Evolutionary conservation across 1,139 yeast genomes (phyloP).

Genomic region (Spathaspora sp.): DNA sequence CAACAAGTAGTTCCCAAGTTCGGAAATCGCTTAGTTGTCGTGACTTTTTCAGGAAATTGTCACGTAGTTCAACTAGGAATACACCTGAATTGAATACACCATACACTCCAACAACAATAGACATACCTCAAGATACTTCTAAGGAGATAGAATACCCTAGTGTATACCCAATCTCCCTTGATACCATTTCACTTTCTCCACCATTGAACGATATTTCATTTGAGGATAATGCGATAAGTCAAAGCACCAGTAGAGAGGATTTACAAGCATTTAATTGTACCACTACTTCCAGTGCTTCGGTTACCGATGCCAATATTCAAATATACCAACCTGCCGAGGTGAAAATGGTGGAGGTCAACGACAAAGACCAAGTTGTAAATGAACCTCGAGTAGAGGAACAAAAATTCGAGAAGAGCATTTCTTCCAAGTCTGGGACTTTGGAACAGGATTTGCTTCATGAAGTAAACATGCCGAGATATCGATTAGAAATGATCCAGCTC

Average conservation of each 20-base stretch:
- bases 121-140: background rate
- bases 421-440: background rate
- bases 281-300: slow-evolving; percentile 16
- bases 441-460: background rate
- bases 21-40: background rate
- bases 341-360: background rate
- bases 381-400: background rate
- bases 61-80: background rate
- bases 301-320: slow-evolving; percentile 25
- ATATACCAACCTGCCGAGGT: slow-evolving; percentile 6
- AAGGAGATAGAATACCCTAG: background rate
- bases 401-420: background rate
- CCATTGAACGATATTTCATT: slow-evolving; percentile 13
- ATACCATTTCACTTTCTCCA: background rate
- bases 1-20: background rate
- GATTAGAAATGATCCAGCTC: slow-evolving; percentile 27
- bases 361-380: background rate
- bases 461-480: slow-evolving; percentile 9
- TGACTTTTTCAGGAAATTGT: background rate
- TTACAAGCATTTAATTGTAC: slow-evolving; percentile 8
- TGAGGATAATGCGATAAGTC: slow-evolving; percentile 19
- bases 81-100: background rate
- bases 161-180: background rate
- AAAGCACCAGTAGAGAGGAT: slow-evolving; percentile 20
- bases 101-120: background rate